A percentile compares a stretch with the other conserved stretches of the same genome.
These are phyloP conservation scores for Aspergillus persii DNA, from an alignment of 2,329 filamentous ascomycete species.

Conservation along the genomic window DNA sequence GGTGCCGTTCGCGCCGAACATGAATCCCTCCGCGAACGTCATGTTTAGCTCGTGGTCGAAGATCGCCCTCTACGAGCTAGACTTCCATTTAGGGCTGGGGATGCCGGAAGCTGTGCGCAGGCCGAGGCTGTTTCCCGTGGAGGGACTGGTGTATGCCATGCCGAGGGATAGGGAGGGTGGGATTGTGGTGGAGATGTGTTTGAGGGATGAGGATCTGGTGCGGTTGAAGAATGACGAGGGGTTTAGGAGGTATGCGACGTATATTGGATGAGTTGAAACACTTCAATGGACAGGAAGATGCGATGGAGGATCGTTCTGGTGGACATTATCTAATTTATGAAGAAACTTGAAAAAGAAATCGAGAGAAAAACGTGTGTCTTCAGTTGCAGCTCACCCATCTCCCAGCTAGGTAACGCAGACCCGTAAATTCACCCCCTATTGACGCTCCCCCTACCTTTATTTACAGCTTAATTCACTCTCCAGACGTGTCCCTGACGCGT, in stretches of 20 bases:
- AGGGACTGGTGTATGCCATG: conserved; percentile 53
- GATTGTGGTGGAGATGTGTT: conserved; percentile 45
- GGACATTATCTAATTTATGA: background rate
- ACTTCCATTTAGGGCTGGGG: conserved; percentile 49
- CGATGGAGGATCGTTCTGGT: background rate
- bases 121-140: conserved; percentile 47
- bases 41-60: conserved; percentile 58
- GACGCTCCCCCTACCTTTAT: too few relatives aligned
- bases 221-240: conserved; percentile 44
- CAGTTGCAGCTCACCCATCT: too few relatives aligned
- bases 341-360: background rate
- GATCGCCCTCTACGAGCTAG: conserved; percentile 44
- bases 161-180: conserved; percentile 45
- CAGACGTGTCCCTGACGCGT: too few relatives aligned
- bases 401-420: too few relatives aligned
- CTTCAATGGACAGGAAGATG: too few relatives aligned
- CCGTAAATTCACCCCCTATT: too few relatives aligned
- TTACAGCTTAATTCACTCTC: too few relatives aligned
- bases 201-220: conserved; percentile 50
- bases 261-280: conserved; percentile 29
- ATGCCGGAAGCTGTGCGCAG: conserved; percentile 48
- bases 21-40: conserved; percentile 45
- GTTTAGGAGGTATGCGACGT: conserved; percentile 41
- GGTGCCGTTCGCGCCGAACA: conserved; percentile 22
- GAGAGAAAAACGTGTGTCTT: too few relatives aligned